Conservation (phyloP, 176 grass and related monocot species). For the Microstegium vimineum region DNA sequence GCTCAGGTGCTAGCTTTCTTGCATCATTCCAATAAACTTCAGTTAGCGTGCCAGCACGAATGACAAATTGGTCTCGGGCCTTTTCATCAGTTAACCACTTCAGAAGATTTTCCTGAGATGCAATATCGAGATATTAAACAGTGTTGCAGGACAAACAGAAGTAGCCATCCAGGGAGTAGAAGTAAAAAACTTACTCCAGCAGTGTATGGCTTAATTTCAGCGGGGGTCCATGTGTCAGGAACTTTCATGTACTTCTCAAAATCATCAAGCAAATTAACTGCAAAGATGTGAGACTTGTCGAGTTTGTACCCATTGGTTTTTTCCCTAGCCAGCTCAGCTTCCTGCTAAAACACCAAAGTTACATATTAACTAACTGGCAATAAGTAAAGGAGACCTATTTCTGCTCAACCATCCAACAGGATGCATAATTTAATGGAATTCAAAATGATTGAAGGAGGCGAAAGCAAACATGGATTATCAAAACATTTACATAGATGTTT, state of each 20-base stretch:
- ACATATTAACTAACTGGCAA: not conserved
- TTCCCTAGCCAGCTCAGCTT: conserved; percentile 87
- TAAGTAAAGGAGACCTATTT: not conserved
- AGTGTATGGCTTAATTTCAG: conserved; percentile 92
- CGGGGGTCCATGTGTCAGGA: conserved; percentile 77
- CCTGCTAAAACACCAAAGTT: conserved; percentile 32
- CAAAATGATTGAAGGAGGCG: not conserved
- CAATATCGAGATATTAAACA: not conserved
- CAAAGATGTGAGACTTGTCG: conserved; percentile 88
- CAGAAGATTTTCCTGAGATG: conserved; percentile 76
- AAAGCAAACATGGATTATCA: not conserved
- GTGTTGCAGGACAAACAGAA: not conserved
- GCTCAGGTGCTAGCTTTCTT: conserved; percentile 68
- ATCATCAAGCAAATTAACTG: conserved; percentile 88
- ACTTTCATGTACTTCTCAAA: conserved; percentile 96
- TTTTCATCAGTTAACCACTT: conserved; percentile 93
- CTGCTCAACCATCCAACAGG: not conserved
- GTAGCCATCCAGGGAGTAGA: not conserved
- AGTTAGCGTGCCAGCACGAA: conserved; percentile 78
- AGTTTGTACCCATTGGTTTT: conserved; percentile 93
- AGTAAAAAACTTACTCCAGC: conserved; percentile 56
- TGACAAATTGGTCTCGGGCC: conserved; percentile 89
- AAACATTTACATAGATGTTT: not conserved
- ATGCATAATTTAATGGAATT: not conserved
- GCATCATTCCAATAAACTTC: conserved; percentile 97